Percentiles rank a stretch among this genome's conserved stretches.
Evolutionary conservation across 2,329 filamentous ascomycete genomes (phyloP).

Genomic region (Esteya vermicola): DNA sequence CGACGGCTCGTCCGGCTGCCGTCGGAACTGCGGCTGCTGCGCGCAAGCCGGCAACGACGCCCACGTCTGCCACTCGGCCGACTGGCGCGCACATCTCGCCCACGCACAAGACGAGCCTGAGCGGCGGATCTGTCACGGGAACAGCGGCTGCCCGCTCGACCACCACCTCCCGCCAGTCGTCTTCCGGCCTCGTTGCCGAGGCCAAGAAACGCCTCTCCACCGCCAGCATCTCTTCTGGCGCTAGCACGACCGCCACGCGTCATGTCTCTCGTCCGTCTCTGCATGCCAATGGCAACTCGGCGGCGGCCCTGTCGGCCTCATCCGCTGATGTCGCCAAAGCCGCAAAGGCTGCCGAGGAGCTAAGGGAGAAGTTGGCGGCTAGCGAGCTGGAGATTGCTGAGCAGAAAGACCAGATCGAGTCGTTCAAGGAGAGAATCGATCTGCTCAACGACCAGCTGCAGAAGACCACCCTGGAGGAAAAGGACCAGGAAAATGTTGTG

Average conservation of each 20-base stretch:
- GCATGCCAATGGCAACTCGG: too few relatives aligned
- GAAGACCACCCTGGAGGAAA: conserved; percentile 25
- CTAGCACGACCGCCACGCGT: conserved; percentile 22
- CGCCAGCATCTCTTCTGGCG: conserved; percentile 24
- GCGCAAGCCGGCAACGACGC: conserved; percentile 12
- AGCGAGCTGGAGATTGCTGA: conserved; percentile 43
- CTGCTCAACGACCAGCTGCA: conserved; percentile 38
- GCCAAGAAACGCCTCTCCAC: conserved; percentile 45
- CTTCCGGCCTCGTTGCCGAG: conserved; percentile 26
- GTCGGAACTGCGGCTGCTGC: conserved; percentile 13
- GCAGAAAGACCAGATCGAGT: conserved; percentile 40
- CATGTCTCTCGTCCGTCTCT: conserved; percentile 27
- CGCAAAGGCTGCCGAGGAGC: conserved; percentile 42
- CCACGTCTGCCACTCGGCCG: conserved; percentile 17
- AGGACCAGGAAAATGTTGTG: conserved; percentile 31
- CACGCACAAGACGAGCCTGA: conserved; percentile 16
- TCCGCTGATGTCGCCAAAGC: conserved; percentile 18
- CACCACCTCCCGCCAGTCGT: conserved; percentile 15
- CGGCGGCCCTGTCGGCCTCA: conserved; percentile 7
- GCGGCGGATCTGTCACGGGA: conserved; percentile 22
- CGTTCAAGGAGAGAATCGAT: conserved; percentile 39
- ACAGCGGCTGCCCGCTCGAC: conserved; percentile 16
- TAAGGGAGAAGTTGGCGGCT: conserved; percentile 43
- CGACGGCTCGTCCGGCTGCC: background rate
- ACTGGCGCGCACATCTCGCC: conserved; percentile 16